A percentile compares a stretch with the other conserved stretches of the same genome.
These are phyloP conservation scores for Gloeopeniophorella convolvens DNA, from an alignment of 768 basidiomycete species.

Conservation along the genomic window DNA sequence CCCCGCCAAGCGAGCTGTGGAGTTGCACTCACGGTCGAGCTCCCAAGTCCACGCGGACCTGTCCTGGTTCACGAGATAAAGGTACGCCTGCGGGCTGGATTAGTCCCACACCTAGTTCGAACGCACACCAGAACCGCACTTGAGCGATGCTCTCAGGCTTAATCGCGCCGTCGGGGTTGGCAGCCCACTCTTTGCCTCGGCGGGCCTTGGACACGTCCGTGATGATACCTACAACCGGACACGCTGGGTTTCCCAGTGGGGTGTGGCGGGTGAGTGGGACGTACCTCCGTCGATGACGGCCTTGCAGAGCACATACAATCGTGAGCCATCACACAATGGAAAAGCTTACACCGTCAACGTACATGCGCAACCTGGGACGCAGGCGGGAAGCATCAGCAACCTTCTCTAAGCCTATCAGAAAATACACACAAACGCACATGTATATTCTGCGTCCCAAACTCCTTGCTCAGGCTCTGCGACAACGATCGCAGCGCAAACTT, in stretches of 20 bases:
- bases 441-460: slow-evolving; percentile 40
- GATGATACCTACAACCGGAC: slow-evolving; percentile 25
- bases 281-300: slow-evolving; percentile 63
- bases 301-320: slow-evolving; percentile 30
- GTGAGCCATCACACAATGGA: too few relatives aligned
- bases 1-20: background rate
- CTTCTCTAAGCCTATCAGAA: too few relatives aligned
- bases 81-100: slow-evolving; percentile 43
- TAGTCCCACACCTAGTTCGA: background rate
- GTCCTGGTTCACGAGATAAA: slow-evolving; percentile 62
- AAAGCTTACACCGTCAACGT: background rate
- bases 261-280: background rate
- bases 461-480: slow-evolving; percentile 38
- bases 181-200: slow-evolving; percentile 32
- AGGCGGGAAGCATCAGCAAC: background rate
- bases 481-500: slow-evolving; percentile 37
- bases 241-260: background rate
- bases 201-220: slow-evolving; percentile 1
- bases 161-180: slow-evolving; percentile 43
- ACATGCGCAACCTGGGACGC: slow-evolving; percentile 1
- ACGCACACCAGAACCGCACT: too few relatives aligned
- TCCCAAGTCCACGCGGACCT: slow-evolving; percentile 76
- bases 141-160: slow-evolving; percentile 65
- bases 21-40: slow-evolving; percentile 52
- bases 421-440: slow-evolving; percentile 27